Evolutionary conservation across 2,329 filamentous ascomycete species (phyloP).

Genomic region (Aspergillus nomiae): DNA sequence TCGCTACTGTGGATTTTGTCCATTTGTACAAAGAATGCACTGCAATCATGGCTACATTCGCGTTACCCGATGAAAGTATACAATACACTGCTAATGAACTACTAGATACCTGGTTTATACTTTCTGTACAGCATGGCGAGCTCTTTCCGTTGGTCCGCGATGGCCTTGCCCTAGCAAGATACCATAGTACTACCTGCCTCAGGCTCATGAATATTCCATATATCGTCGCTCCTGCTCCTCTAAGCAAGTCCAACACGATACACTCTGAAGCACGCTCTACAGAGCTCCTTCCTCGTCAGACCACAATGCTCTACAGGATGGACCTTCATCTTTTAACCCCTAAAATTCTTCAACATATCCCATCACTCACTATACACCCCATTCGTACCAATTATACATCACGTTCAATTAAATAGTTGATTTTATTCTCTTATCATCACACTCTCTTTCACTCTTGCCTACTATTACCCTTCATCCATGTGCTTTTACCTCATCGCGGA

Average conservation of each 20-base stretch:
- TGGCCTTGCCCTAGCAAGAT: background rate
- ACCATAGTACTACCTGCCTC: background rate
- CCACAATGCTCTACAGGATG: background rate
- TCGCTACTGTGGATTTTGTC: no score
- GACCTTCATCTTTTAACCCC: no score
- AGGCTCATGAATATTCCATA: background rate
- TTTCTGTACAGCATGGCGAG: background rate
- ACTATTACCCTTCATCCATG: background rate
- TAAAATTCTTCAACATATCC: background rate
- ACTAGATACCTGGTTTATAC: no score
- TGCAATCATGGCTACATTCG: no score
- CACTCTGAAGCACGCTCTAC: background rate
- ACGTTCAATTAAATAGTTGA: background rate
- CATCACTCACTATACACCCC: background rate
- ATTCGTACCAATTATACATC: background rate
- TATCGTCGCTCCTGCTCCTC: background rate
- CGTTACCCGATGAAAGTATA: no score
- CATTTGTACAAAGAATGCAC: no score
- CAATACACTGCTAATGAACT: no score
- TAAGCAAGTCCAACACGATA: background rate
- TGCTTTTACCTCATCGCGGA: background rate
- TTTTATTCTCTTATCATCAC: background rate
- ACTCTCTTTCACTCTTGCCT: background rate
- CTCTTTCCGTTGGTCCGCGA: background rate
- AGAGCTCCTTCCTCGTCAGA: background rate